Evolutionary conservation across 805 yeast genomes (phyloP).

Genomic region (Zygotorulaspora chibaensis): DNA sequence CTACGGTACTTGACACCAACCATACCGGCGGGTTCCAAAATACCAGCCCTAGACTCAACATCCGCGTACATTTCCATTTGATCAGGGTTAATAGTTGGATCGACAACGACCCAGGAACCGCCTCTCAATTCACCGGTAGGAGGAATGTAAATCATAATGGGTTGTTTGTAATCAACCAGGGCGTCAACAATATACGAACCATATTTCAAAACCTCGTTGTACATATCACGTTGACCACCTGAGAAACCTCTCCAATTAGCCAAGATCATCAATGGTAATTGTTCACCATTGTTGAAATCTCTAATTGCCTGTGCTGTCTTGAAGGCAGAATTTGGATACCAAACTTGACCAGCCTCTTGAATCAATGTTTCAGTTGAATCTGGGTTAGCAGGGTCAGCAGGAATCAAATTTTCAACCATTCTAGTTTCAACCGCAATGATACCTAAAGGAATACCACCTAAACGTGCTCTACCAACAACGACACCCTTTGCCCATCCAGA

Average conservation of each 20-base stretch:
- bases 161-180: conserved; percentile 91
- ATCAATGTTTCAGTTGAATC: conserved; percentile 81
- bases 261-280: conserved; percentile 91
- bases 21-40: conserved; percentile 98
- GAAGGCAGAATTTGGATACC: conserved; percentile 99
- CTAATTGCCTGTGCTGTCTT: conserved; percentile 98
- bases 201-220: conserved; percentile 93
- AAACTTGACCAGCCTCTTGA: conserved; percentile 98
- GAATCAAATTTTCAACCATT: conserved; percentile 79
- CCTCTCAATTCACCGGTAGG: conserved; percentile 99
- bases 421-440: conserved; percentile 95
- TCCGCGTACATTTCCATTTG: conserved; percentile 99
- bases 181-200: conserved; percentile 98
- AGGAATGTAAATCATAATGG: conserved; percentile 94
- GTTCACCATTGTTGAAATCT: conserved; percentile 97
- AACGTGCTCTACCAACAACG: conserved; percentile 96
- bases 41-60: conserved; percentile 93
- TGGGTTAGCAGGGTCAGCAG: conserved; percentile 99
- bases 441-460: conserved; percentile 99
- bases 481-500: conserved; percentile 99
- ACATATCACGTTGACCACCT: conserved; percentile 99
- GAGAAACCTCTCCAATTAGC: conserved; percentile 99
- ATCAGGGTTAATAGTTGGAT: conserved; percentile 92
- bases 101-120: conserved; percentile 99
- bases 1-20: conserved; percentile 97